Conservation (phyloP, 2,329 filamentous ascomycete species). For the Thermochaetoides dissita region DNA sequence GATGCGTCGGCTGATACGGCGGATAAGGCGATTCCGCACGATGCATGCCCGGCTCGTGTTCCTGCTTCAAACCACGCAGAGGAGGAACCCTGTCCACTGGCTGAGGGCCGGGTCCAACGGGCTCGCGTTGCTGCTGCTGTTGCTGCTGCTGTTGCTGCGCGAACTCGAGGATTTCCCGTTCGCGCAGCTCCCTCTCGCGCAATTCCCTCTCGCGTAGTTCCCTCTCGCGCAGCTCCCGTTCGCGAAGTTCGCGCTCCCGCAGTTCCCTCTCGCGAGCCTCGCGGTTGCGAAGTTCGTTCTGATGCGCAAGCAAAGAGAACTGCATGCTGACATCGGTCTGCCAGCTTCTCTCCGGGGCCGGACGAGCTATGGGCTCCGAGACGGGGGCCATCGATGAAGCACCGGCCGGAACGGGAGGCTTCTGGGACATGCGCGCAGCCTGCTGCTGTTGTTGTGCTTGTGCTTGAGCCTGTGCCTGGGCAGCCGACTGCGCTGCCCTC, state of each 20-base stretch:
- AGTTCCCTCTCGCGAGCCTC: slow-evolving; percentile 12
- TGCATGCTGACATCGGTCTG: slow-evolving; percentile 7
- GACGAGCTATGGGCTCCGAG: slow-evolving; percentile 18
- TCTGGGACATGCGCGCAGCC: slow-evolving; percentile 28
- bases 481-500: slow-evolving; percentile 18
- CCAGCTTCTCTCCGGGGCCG: slow-evolving; percentile 8
- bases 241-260: too few relatives aligned
- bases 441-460: slow-evolving; percentile 13
- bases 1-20: slow-evolving; percentile 22
- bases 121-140: too few relatives aligned
- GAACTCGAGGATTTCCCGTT: too few relatives aligned
- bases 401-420: slow-evolving; percentile 17
- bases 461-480: slow-evolving; percentile 10
- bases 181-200: too few relatives aligned
- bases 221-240: too few relatives aligned
- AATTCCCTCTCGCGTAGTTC: too few relatives aligned
- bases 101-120: slow-evolving; percentile 3
- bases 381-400: slow-evolving; percentile 12
- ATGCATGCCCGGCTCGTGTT: slow-evolving; percentile 29
- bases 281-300: slow-evolving; percentile 11
- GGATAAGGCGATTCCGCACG: slow-evolving; percentile 30
- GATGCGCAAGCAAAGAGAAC: slow-evolving; percentile 9
- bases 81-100: slow-evolving; percentile 14
- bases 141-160: too few relatives aligned
- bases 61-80: slow-evolving; percentile 33